Percentiles rank a stretch among this genome's conserved stretches.
These are phyloP conservation scores for Peniophora sp. DNA, from an alignment of 1,284 basidiomycete genomes.

Conservation along the genomic window DNA sequence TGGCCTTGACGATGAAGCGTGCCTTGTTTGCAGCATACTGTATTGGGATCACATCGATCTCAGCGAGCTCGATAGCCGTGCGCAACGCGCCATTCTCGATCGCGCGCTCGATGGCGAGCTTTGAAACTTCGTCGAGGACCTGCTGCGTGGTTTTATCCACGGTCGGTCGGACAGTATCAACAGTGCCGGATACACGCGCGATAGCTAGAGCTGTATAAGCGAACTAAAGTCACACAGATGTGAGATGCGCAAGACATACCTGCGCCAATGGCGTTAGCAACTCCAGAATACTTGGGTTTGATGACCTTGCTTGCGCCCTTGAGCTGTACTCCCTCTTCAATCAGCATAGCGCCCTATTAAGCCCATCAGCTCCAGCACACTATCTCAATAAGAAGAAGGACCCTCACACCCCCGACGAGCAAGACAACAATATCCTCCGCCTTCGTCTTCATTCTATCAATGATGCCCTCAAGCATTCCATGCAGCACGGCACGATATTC, in stretches of 20 bases:
- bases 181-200: conserved; percentile 5
- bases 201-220: conserved; percentile 1
- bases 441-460: conserved; percentile 49
- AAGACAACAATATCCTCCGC: conserved; percentile 38
- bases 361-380: conserved; percentile 5
- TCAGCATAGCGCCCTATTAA: not conserved
- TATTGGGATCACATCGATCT: conserved; percentile 8
- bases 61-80: not conserved
- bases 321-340: conserved; percentile 16
- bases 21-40: conserved; percentile 46
- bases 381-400: not conserved
- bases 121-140: conserved; percentile 3
- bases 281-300: conserved; percentile 38
- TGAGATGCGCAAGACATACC: conserved; percentile 14
- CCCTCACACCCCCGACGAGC: conserved; percentile 45
- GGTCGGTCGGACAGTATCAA: conserved; percentile 5
- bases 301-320: conserved; percentile 39
- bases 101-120: conserved; percentile 18
- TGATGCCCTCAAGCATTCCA: conserved; percentile 37
- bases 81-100: conserved; percentile 9
- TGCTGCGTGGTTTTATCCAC: conserved; percentile 2
- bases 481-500: conserved; percentile 32
- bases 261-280: conserved; percentile 53
- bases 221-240: not conserved
- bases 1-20: conserved; percentile 38